A percentile compares a stretch with the other conserved stretches of the same genome.
Evolutionary conservation across 2,329 filamentous ascomycete genomes (phyloP).

Genomic region (Calonectria pteridis): DNA sequence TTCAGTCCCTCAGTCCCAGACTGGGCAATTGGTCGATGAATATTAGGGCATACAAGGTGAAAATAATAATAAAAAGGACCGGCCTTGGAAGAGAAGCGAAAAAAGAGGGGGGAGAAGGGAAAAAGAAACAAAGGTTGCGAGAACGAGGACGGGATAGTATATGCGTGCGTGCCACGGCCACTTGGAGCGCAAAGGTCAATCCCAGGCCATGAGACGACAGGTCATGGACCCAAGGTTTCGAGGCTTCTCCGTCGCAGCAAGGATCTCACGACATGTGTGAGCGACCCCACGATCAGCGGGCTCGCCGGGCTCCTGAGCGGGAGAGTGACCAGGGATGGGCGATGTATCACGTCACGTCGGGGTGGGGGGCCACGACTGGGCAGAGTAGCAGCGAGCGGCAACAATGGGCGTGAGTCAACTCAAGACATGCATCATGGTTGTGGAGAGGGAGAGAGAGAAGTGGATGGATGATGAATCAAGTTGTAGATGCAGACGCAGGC

Average conservation of each 20-base stretch:
- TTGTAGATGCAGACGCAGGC: not conserved
- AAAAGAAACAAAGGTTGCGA: conserved; percentile 31
- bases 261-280: conserved; percentile 5
- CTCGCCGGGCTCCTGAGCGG: not conserved
- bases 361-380: not conserved
- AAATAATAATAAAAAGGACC: conserved; percentile 33
- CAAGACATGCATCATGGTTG: not conserved
- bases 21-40: conserved; percentile 32
- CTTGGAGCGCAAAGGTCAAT: not conserved
- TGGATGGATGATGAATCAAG: not conserved
- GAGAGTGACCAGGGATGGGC: not conserved
- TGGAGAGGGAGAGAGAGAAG: not conserved
- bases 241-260: conserved; percentile 9
- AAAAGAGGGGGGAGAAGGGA: conserved; percentile 32
- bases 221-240: conserved; percentile 21
- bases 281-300: conserved; percentile 24
- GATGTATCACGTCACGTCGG: conserved; percentile 16
- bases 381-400: not conserved
- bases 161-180: not conserved
- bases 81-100: conserved; percentile 41
- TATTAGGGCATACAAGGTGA: conserved; percentile 29
- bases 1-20: conserved; percentile 37
- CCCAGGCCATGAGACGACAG: conserved; percentile 17
- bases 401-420: not conserved
- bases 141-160: conserved; percentile 29